These are phyloP conservation scores for Gloeopeniophorella convolvens DNA, from an alignment of 768 basidiomycete species.

Conservation along the genomic window DNA sequence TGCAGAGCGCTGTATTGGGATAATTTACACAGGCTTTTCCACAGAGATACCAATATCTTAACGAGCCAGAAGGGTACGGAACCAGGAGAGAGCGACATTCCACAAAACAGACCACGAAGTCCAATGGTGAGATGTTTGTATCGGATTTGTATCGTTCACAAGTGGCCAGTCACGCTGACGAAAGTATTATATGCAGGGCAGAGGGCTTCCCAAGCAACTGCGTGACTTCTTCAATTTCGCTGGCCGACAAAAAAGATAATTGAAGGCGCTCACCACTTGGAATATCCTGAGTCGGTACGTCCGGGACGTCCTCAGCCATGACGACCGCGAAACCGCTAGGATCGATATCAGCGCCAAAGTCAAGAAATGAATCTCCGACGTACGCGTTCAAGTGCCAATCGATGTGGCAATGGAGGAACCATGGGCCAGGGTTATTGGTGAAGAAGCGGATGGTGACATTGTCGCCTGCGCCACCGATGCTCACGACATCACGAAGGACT, in stretches of 20 bases:
- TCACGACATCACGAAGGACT: slow-evolving; percentile 18
- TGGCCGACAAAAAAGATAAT: not conserved
- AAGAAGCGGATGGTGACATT: slow-evolving; percentile 24
- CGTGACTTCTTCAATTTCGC: not conserved
- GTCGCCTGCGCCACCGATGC: slow-evolving; percentile 2
- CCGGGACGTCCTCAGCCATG: slow-evolving; percentile 9
- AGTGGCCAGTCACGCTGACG: too few relatives aligned
- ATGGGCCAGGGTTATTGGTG: slow-evolving; percentile 23
- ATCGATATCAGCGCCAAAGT: not conserved
- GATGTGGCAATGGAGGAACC: slow-evolving; percentile 11
- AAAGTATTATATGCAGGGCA: not conserved
- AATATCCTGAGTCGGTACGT: not conserved
- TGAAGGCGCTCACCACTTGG: slow-evolving; percentile 7
- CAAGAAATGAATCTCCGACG: not conserved
- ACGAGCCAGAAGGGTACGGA: too few relatives aligned
- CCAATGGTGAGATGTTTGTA: too few relatives aligned
- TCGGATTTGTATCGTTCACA: too few relatives aligned
- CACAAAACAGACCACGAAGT: too few relatives aligned
- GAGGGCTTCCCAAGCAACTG: slow-evolving; percentile 5
- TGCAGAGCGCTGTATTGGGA: too few relatives aligned
- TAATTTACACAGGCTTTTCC: too few relatives aligned
- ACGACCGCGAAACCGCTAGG: slow-evolving; percentile 9
- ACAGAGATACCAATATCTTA: too few relatives aligned
- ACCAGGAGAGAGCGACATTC: too few relatives aligned
- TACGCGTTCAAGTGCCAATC: slow-evolving; percentile 17